Conservation (phyloP, 75 land plant genomes). For the Sequoia sempervirens region DNA sequence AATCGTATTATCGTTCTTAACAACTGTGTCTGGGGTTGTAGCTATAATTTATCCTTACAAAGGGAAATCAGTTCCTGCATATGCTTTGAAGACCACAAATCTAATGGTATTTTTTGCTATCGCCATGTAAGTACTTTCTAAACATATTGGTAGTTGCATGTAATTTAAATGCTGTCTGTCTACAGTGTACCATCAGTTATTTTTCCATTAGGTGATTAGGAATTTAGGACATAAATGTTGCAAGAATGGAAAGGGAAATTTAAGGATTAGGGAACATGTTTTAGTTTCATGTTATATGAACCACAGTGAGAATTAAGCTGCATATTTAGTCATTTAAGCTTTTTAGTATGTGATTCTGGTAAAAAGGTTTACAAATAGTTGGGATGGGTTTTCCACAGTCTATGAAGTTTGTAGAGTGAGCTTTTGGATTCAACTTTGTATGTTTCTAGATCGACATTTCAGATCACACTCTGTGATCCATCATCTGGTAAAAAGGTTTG, state of each 20-base stretch:
- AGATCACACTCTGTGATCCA: too few relatives aligned
- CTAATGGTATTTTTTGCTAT: slow-evolving; percentile 30
- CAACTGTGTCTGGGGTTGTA: slow-evolving; percentile 22
- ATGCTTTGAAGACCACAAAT: slow-evolving; percentile 26
- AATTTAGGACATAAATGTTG: too few relatives aligned
- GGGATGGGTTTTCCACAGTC: too few relatives aligned
- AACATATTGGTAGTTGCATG: background rate
- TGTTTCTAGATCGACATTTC: too few relatives aligned
- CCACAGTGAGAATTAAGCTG: background rate
- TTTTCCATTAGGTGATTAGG: background rate
- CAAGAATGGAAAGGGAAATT: background rate
- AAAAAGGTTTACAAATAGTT: too few relatives aligned
- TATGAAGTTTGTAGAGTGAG: too few relatives aligned
- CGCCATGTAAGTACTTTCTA: slow-evolving; percentile 34
- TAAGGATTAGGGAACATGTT: background rate
- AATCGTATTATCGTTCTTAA: slow-evolving; percentile 20
- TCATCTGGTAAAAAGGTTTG: too few relatives aligned
- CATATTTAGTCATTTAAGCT: background rate
- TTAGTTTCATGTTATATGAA: background rate
- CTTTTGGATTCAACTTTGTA: too few relatives aligned
- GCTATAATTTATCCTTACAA: slow-evolving; percentile 48
- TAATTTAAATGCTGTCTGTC: background rate
- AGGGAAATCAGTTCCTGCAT: slow-evolving; percentile 29
- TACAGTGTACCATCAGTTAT: background rate
- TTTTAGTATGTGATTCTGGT: background rate